phyloP scores from a whole-genome alignment of 1,284 basidiomycete species.

The Irpex sp. region DNA sequence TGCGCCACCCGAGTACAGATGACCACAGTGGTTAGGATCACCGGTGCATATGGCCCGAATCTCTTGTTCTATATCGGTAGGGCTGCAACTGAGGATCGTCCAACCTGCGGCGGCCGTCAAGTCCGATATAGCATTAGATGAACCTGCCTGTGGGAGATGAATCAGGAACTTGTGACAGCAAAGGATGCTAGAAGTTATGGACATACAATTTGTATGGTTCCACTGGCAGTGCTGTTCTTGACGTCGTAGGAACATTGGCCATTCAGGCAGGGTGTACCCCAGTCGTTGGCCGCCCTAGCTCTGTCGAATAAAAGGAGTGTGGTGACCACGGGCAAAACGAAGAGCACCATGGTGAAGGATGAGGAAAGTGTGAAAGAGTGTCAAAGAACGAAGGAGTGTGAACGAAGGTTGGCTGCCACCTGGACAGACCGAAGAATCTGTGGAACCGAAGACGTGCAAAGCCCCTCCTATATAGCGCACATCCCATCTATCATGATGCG shows the following conservation, averaged over 20 bases:
- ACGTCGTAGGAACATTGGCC: conserved; percentile 2
- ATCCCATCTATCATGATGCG: not conserved
- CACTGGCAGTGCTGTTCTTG: not conserved
- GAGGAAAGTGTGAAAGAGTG: not conserved
- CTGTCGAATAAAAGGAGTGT: not conserved
- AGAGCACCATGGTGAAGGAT: not conserved
- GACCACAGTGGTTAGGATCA: conserved; percentile 35
- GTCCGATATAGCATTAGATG: conserved; percentile 42
- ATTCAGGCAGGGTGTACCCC: not conserved
- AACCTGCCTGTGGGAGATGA: conserved; percentile 23
- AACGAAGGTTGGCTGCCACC: not conserved
- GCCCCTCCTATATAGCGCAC: not conserved
- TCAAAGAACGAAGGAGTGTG: not conserved
- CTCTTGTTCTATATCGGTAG: conserved; percentile 36
- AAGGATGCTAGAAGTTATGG: not conserved
- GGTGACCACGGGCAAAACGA: not conserved
- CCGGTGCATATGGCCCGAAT: conserved; percentile 45
- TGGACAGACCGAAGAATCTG: not conserved
- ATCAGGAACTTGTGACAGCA: not conserved
- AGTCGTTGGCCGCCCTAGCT: not conserved
- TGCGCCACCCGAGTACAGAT: conserved; percentile 42
- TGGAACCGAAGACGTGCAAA: not conserved
- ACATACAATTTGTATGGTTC: not conserved
- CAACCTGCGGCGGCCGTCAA: conserved; percentile 51
- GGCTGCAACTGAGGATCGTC: conserved; percentile 44